Evolutionary conservation across 352 stramenopile genomes (phyloP), one percentile per base, ranked within the genome.

Genomic region (Phytophthora melonis): DNA sequence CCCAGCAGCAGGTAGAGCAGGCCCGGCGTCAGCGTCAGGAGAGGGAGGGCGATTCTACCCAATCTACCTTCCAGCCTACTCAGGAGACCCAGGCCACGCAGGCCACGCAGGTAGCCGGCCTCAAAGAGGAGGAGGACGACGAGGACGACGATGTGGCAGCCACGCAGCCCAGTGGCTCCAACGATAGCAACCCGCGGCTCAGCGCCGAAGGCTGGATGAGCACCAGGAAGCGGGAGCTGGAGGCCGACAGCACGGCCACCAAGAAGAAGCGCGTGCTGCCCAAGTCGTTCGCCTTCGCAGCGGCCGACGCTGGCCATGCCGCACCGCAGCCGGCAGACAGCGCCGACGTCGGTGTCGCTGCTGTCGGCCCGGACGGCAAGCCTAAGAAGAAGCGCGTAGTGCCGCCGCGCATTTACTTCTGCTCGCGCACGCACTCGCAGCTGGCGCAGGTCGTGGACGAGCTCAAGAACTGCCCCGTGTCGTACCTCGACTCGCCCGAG

Each of bases 381-480:
- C 66, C 71, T 13, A 79, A 72, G 27, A 52, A 30, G 63, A 71
- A 70, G 21, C 68, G 78, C 6, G 69, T 90, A 21, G 62, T 65
- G 63, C 84, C 84, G 21, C 88, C 85, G 13, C 81, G 80, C 34
- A 97, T 97, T 61, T 96, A 87, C 70, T 97, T 96, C 56, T 95
- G 88, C 67, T 97, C 91, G n/a, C 87, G 91, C 0, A 97, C 91
- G 41, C 91, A 97, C 62, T 96, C 89, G 58, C 90, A 97, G 70
- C 56, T 97, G 14, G 74, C 89, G 16, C 91, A 97, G 75, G 88
- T 95, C 23, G 78, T 93, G 11, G 80, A 93, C 16, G 88, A 96
- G 75, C 75, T 96, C 23, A 94, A 93, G 77, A 90, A 79, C 64
- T 94, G 84, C 53, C 87, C 87, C 18, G 58, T 80, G 62, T 87